Conservation (phyloP, 768 basidiomycete species). For the Russula lepida region DNA sequence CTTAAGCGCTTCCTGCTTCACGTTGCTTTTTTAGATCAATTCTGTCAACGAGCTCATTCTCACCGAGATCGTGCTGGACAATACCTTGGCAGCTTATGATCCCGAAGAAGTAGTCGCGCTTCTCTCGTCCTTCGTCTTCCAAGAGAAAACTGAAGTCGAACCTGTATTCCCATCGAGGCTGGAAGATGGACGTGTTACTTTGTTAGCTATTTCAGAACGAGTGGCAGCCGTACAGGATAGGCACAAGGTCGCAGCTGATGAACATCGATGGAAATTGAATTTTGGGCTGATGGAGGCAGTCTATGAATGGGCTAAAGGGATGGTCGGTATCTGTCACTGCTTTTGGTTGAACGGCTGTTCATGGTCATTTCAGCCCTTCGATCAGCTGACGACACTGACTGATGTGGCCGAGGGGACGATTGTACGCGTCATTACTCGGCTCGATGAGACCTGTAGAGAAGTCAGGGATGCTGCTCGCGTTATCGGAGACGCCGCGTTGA, state of each 20-base stretch:
- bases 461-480: slow-evolving; percentile 95
- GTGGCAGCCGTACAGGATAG: slow-evolving; percentile 73
- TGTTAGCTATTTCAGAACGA: slow-evolving; percentile 68
- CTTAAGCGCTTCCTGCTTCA: not conserved
- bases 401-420: slow-evolving; percentile 97
- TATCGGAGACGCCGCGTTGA: slow-evolving; percentile 90
- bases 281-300: slow-evolving; percentile 93
- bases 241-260: slow-evolving; percentile 71
- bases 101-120: slow-evolving; percentile 96
- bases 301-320: slow-evolving; percentile 98
- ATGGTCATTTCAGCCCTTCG: slow-evolving; percentile 65
- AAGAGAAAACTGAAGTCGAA: slow-evolving; percentile 92
- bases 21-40: slow-evolving; percentile 64
- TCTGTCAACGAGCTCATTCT: slow-evolving; percentile 95
- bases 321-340: slow-evolving; percentile 47
- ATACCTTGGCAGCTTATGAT: slow-evolving; percentile 81
- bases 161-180: slow-evolving; percentile 75
- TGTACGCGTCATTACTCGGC: slow-evolving; percentile 88
- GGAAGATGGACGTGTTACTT: slow-evolving; percentile 69
- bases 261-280: slow-evolving; percentile 72
- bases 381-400: slow-evolving; percentile 86
- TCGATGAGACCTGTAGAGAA: slow-evolving; percentile 96
- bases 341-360: not conserved
- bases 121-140: slow-evolving; percentile 94
- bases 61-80: slow-evolving; percentile 95